Base-by-base conservation (phyloP, 495 filamentous ascomycete genomes). In the Trichoderma gamsii region DNA sequence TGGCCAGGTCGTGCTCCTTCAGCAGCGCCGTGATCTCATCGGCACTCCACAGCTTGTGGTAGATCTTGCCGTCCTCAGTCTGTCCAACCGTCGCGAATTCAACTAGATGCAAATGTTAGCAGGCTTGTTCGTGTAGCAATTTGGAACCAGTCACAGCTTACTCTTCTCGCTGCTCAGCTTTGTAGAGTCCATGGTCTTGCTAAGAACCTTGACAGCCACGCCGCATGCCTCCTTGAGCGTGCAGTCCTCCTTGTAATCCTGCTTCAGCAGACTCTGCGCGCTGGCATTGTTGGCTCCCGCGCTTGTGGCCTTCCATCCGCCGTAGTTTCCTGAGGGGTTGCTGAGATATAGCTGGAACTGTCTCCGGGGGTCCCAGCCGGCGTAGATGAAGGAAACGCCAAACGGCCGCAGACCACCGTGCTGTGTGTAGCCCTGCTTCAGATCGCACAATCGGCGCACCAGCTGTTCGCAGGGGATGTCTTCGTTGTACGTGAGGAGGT, bases 121-220 rank as follows among this genome's bases (percentile, higher is more conserved):
- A 29, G 38, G 18, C 41, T 63, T 38, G n/a, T 63, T 27, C 13
- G 5, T 11, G 38, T 1, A 1, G 18, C 11, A 59, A 25, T 5
- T 21, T 4, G 15, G 15, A 9, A 5, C 0, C 5, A 38, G 8
- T 38, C 29, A 65, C 1, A 32, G 75, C 79, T 76, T 81, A 97
- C 93, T 97, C 86, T 99, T 99, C 83, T 98, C 93, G 74, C 93
- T 97, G 84, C 92, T 96, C 74, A 99, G 79, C 84, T 97, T 98
- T 7, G 95, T 97, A 52, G 92, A 94, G 79, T 99, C 95, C 96
- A 99, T 99, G 4, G 95, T 99, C 88, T 99, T 99, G 86, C 94
- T 97, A 71, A 99, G 81, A 67, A 98, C 95, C 87, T 99, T 99
- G 72, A 99, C 93, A 25, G 95, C 95, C 86, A 97, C 89, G 51